Evolutionary conservation across 1,284 basidiomycete species (phyloP), one percentile per base, ranked within the genome.

Genomic region (Apiotrichum siamense): DNA sequence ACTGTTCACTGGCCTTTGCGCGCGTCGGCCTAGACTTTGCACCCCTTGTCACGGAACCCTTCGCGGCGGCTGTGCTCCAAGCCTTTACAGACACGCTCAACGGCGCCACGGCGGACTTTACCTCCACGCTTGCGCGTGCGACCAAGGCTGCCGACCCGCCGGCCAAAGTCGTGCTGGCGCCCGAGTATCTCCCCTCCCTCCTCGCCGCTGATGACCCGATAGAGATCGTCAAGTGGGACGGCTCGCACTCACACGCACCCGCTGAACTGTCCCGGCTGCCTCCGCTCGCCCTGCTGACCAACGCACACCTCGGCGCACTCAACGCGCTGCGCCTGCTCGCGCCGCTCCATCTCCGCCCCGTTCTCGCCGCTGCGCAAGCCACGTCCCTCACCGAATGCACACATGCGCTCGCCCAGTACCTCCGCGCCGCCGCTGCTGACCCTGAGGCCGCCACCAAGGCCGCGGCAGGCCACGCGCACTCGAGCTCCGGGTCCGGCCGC

Each of bases 11-110:
- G n/a, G 89, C 91, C 0, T 93, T 94, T 65, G 80, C 87, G 0
- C 83, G 90, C n/a, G 81, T 90, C n/a, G 91, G 91, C 1, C 79
- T 93, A 54, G 88, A 91, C 64, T 92, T 92, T 72, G 79, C 82
- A 10, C 73, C 77, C 0, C 74, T 84, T 7, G 76, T 91, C n/a
- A 78, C 78, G 0, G 77, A 77, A 6, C 77, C 86, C 0, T 84
- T 90, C 62, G 77, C 78, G n/a, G 69, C 77, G 20, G 82, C 85
- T 5, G 81, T 87, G 5, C 65, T 62, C 62, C 75, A 40, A 68
- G 81, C 51, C 59, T 77, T 60, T 64, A 70, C 48, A 74, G 81
- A 62, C 7, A 57, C 63, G 56, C 81, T 65, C 64, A 67, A 43
- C 60, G 70, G 57, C 7, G 77, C 76, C 1, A 62, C 73, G 21